These are phyloP conservation scores for Sclerotinia subarctica DNA, from an alignment of 2,329 filamentous ascomycete genomes.

Conservation along the genomic window DNA sequence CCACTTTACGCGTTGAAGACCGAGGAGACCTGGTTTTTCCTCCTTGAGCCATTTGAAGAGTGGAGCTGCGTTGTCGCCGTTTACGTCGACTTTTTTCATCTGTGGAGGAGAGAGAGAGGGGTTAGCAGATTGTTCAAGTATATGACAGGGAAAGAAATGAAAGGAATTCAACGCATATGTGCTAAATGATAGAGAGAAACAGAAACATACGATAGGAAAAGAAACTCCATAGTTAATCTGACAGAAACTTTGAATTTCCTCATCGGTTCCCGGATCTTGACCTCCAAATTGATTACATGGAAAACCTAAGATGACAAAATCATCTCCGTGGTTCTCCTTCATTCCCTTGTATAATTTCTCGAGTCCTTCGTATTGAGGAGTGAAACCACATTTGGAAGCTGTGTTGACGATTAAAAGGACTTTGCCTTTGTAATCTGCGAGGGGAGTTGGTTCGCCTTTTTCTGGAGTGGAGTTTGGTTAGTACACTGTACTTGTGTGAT, in stretches of 20 bases:
- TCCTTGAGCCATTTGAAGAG: constrained; percentile 74
- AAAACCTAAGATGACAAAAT: constrained; percentile 89
- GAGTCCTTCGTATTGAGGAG: constrained; percentile 86
- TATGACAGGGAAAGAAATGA: too few species aligned
- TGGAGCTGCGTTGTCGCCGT: constrained; percentile 76
- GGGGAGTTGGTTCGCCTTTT: constrained; percentile 67
- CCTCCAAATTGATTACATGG: constrained; percentile 96
- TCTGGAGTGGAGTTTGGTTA: constrained; percentile 47
- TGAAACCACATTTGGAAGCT: constrained; percentile 98
- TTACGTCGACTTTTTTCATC: constrained; percentile 88
- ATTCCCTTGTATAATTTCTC: constrained; percentile 85
- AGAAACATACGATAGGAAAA: constrained; percentile 69
- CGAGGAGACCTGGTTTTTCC: constrained; percentile 77
- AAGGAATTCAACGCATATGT: background rate
- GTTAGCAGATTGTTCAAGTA: background rate
- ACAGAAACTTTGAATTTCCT: constrained; percentile 81
- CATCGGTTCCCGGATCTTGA: constrained; percentile 76
- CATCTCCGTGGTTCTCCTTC: constrained; percentile 57
- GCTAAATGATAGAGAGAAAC: background rate
- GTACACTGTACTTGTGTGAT: background rate
- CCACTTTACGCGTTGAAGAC: constrained; percentile 93
- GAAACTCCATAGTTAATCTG: constrained; percentile 90
- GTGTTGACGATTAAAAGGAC: constrained; percentile 97
- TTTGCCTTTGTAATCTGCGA: constrained; percentile 78
- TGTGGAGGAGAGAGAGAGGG: background rate